These are phyloP conservation scores for Hordeum pubiflorum DNA, from an alignment of 202 grass and related monocot genomes.

Conservation along the genomic window DNA sequence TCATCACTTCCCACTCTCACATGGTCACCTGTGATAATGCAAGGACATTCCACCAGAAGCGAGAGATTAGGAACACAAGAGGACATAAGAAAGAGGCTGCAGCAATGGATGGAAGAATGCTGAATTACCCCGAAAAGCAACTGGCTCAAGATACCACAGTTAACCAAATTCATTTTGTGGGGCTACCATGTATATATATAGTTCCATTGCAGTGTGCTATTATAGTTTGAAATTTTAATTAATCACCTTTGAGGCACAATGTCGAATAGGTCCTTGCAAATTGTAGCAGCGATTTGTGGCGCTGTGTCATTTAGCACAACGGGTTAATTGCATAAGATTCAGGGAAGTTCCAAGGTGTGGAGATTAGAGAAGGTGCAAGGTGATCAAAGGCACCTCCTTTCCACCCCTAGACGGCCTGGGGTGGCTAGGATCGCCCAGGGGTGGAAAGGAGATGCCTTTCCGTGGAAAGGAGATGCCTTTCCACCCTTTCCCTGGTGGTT, in stretches of 20 bases:
- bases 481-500: no score
- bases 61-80: constrained; percentile 18
- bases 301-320: neutral
- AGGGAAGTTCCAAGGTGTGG: neutral
- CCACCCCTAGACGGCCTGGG: no score
- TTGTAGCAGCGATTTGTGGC: neutral
- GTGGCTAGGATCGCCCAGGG: no score
- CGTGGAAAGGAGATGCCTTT: no score
- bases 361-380: neutral
- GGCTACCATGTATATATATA: neutral
- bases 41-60: constrained; percentile 19
- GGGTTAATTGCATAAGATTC: neutral
- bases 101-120: constrained; percentile 8
- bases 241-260: neutral
- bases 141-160: constrained; percentile 15
- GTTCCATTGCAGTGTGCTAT: neutral
- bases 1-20: constrained; percentile 24
- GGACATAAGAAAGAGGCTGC: constrained; percentile 18
- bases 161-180: constrained; percentile 13
- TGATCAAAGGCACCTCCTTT: neutral
- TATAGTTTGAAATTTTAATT: neutral
- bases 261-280: neutral
- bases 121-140: constrained; percentile 18
- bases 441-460: no score
- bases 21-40: constrained; percentile 46